phyloP scores from a whole-genome alignment of 495 filamentous ascomycete species.

The Penicillium bovifimosum region DNA sequence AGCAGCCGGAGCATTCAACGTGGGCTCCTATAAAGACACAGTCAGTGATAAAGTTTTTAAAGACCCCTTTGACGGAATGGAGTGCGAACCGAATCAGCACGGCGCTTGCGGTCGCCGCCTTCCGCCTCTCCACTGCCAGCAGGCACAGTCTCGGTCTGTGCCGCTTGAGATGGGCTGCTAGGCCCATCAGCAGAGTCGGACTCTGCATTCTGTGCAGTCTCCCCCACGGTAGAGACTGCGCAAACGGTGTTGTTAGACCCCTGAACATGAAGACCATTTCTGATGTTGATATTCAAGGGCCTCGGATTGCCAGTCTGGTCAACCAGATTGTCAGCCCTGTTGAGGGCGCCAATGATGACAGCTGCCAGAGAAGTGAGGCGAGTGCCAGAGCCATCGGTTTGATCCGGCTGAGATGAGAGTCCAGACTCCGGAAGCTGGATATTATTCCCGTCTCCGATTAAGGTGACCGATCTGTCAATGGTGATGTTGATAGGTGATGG shows the following conservation, averaged over 20 bases:
- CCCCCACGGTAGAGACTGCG: background rate
- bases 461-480: constrained; percentile 33
- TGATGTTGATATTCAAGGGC: background rate
- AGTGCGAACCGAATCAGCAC: constrained; percentile 4
- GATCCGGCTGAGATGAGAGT: background rate
- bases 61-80: background rate
- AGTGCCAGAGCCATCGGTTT: background rate
- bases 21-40: background rate
- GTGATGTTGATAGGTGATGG: constrained; percentile 22
- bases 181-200: background rate
- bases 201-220: background rate
- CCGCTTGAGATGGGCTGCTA: too few species aligned
- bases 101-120: background rate
- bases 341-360: constrained; percentile 8
- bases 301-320: constrained; percentile 2
- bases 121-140: background rate
- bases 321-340: constrained; percentile 4
- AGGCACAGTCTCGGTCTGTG: background rate
- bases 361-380: background rate
- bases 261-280: background rate
- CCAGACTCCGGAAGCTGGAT: constrained; percentile 21
- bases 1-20: background rate
- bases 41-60: background rate
- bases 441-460: constrained; percentile 31
- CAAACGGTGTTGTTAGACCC: background rate